Base-by-base conservation (phyloP, 345 rosid genomes). In the Euphorbia lathyris region DNA sequence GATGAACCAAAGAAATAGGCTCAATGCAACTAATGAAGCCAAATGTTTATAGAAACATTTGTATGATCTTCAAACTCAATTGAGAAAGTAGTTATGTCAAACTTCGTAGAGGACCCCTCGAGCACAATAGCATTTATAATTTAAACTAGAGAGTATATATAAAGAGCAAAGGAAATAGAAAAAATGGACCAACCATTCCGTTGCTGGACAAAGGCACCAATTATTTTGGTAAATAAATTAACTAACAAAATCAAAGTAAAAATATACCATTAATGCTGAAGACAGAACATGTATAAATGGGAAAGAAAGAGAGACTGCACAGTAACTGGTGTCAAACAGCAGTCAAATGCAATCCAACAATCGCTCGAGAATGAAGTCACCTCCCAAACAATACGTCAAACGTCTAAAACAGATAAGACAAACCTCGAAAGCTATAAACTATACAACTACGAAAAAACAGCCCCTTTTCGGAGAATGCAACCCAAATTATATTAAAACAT, bases 391-490 rank as follows among this genome's bases (percentile, higher is more conserved):
- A 32, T 2, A 66, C 29, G 22, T 2, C 16, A 36, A 52, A 23
- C 17, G 10, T 25, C 16, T 25, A 66, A 30, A 66, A 19, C 1
- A 48, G 20, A n/a, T 52, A 52, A 32, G 34, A 11, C n/a, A 48
- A 27, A 65, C 36, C 40, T 50, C 40, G 19, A 9, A 64, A 64
- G 23, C 20, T 3, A 4, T 0, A 7, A n/a, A n/a, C n/a, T n/a
- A 9, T 3, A 26, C 30, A 67, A 19, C 23, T 0, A 13, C 3
- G 2, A 10, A 66, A 67, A 67, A 22, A 7, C 1, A 38, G 4
- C 14, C 2, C 11, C 25, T 27, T 71, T 36, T 25, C 23, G 2
- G 52, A 70, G 59, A 52, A 62, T 38, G 68, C 61, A 62, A 61
- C 52, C 40, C 68, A 25, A 1, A 45, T 40, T 64, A 40, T 27